Percentiles rank a stretch among this genome's conserved stretches.
Evolutionary conservation across 2,329 filamentous ascomycete genomes (phyloP).

Genomic region (Arachnomyces sp.): DNA sequence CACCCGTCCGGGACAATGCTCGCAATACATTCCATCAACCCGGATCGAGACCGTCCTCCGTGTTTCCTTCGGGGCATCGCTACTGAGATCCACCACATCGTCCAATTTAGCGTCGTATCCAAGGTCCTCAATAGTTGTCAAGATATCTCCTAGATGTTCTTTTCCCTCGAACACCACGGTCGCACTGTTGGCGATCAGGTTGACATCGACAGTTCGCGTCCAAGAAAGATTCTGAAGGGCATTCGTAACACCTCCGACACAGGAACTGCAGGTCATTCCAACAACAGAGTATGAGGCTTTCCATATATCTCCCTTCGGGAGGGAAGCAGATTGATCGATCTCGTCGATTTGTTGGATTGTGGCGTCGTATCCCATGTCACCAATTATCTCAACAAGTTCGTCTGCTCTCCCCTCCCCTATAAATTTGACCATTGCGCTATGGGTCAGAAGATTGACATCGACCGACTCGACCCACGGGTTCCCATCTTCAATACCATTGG

Average conservation of each 20-base stretch:
- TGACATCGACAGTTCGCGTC: constrained; percentile 54
- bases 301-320: constrained; percentile 3
- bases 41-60: constrained; percentile 57
- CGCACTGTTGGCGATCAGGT: constrained; percentile 61
- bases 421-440: constrained; percentile 54
- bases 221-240: constrained; percentile 52
- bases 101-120: constrained; percentile 42
- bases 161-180: constrained; percentile 50
- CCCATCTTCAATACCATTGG: constrained; percentile 37
- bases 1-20: constrained; percentile 54
- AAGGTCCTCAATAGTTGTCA: constrained; percentile 43
- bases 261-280: constrained; percentile 69
- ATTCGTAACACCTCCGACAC: constrained; percentile 55
- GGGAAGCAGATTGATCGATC: neutral
- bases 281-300: constrained; percentile 34
- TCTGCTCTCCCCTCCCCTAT: constrained; percentile 32
- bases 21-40: constrained; percentile 68
- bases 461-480: constrained; percentile 45
- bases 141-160: constrained; percentile 38
- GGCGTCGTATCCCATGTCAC: constrained; percentile 30
- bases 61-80: constrained; percentile 41
- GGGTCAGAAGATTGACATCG: constrained; percentile 52
- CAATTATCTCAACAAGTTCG: constrained; percentile 33
- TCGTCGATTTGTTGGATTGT: constrained; percentile 14
- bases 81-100: constrained; percentile 41